Percentiles rank a stretch among this genome's conserved stretches.
These are phyloP conservation scores for Graphilbum sp. DNA, from an alignment of 2,329 filamentous ascomycete genomes.

Conservation along the genomic window DNA sequence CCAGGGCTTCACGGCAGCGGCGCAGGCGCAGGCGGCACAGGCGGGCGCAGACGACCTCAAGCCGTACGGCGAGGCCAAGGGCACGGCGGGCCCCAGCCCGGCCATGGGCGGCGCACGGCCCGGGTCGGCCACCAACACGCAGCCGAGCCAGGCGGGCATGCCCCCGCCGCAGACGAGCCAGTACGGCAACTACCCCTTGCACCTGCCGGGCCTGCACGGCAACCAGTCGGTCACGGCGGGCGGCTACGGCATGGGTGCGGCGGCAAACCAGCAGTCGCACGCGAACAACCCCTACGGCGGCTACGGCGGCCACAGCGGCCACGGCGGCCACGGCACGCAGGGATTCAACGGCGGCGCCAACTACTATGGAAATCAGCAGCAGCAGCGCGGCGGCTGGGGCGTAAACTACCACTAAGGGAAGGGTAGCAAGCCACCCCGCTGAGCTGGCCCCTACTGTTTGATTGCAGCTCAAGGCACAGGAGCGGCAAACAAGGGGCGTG, in stretches of 20 bases:
- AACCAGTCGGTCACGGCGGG: conserved; percentile 24
- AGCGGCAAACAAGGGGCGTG: too few species aligned
- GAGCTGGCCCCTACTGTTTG: too few species aligned
- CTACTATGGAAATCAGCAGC: conserved; percentile 28
- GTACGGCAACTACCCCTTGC: conserved; percentile 39
- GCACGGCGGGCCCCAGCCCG: conserved; percentile 36
- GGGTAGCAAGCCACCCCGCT: too few species aligned
- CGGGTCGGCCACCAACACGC: conserved; percentile 39
- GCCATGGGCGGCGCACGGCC: conserved; percentile 38
- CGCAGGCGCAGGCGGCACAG: conserved; percentile 27
- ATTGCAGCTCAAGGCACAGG: too few species aligned
- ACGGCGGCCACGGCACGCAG: conserved; percentile 26
- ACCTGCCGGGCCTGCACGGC: conserved; percentile 35
- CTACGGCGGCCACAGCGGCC: conserved; percentile 31
- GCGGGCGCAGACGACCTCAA: conserved; percentile 37
- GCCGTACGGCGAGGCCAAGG: conserved; percentile 40
- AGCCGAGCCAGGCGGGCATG: conserved; percentile 34
- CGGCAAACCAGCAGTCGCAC: conserved; percentile 32
- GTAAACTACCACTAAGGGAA: conserved; percentile 31
- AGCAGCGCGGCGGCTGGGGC: conserved; percentile 39
- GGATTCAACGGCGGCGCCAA: conserved; percentile 27
- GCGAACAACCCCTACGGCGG: conserved; percentile 37
- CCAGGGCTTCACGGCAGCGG: conserved; percentile 35
- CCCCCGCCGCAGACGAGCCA: conserved; percentile 36
- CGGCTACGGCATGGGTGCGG: conserved; percentile 37